Conservation (phyloP, 2,329 filamentous ascomycete genomes). For the Diaporthe vaccinii region DNA sequence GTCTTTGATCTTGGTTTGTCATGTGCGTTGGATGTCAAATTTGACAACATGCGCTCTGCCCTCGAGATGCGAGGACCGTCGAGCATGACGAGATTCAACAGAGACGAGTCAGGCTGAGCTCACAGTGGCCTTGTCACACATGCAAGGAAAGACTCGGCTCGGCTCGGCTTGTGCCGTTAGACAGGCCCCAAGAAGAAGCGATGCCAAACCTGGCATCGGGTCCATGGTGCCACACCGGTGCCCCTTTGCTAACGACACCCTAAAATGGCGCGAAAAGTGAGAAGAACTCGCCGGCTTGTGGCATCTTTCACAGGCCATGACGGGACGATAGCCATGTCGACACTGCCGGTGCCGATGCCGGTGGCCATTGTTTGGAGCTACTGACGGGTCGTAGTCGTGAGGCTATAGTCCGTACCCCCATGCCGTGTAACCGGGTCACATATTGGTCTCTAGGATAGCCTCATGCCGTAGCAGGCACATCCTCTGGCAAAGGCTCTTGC, state of each 20-base stretch:
- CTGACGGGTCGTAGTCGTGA: not conserved
- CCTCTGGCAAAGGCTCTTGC: not conserved
- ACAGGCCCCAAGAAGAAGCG: not conserved
- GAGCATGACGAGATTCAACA: not conserved
- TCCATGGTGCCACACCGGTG: slow-evolving; percentile 15
- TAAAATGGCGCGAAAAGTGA: slow-evolving; percentile 26
- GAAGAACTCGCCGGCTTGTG: not conserved
- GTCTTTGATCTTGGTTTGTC: not conserved
- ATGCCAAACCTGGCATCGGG: not conserved
- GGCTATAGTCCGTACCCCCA: not conserved
- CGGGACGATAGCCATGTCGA: not conserved
- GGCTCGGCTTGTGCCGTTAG: not conserved
- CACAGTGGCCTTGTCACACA: not conserved
- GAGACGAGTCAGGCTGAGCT: not conserved
- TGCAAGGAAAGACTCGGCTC: not conserved
- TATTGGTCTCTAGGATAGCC: not conserved
- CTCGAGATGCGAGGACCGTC: too few species aligned
- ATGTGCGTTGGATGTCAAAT: not conserved
- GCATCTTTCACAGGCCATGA: not conserved
- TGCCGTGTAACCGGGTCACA: not conserved
- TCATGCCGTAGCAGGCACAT: not conserved
- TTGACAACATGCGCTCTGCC: not conserved
- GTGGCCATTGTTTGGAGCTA: not conserved
- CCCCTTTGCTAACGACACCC: slow-evolving; percentile 12
- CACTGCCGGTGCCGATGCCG: not conserved